Conservation (phyloP, 1,139 yeast genomes). For the Blastobotrys niveus region DNA sequence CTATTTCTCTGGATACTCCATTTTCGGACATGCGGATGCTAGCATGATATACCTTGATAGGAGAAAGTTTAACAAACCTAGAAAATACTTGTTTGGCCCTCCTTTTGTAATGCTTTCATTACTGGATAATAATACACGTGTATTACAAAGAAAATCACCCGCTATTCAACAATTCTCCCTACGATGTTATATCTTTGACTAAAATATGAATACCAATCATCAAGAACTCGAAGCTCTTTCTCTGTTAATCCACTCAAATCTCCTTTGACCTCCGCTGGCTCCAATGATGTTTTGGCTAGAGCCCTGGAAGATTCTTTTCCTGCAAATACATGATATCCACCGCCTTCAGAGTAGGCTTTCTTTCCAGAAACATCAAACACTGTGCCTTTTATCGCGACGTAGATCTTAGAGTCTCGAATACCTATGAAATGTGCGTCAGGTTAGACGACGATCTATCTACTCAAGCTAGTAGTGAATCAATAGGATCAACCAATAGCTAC, state of each 20-base stretch:
- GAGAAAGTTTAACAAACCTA: no score
- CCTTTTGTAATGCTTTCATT: no score
- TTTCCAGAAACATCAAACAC: constrained; percentile 74
- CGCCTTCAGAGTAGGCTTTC: constrained; percentile 65
- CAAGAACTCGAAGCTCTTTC: constrained; percentile 60
- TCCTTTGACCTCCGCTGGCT: constrained; percentile 60
- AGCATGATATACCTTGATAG: no score
- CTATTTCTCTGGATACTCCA: no score
- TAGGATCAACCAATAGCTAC: constrained; percentile 15
- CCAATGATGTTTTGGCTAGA: constrained; percentile 51
- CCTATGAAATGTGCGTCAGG: constrained; percentile 29
- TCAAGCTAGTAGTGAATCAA: neutral
- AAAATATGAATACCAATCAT: constrained; percentile 85
- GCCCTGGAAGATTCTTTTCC: constrained; percentile 77
- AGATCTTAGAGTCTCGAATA: constrained; percentile 43
- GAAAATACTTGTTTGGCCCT: no score
- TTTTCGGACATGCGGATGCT: no score
- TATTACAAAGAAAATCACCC: no score
- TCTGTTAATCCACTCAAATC: constrained; percentile 54
- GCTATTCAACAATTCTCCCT: constrained; percentile 29
- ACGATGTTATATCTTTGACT: constrained; percentile 57
- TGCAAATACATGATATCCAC: constrained; percentile 63
- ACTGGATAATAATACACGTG: no score
- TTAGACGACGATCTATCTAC: neutral
- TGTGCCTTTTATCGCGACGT: constrained; percentile 68